Base-by-base conservation (phyloP, 345 rosid species). In the Atalantia buxifolia region DNA sequence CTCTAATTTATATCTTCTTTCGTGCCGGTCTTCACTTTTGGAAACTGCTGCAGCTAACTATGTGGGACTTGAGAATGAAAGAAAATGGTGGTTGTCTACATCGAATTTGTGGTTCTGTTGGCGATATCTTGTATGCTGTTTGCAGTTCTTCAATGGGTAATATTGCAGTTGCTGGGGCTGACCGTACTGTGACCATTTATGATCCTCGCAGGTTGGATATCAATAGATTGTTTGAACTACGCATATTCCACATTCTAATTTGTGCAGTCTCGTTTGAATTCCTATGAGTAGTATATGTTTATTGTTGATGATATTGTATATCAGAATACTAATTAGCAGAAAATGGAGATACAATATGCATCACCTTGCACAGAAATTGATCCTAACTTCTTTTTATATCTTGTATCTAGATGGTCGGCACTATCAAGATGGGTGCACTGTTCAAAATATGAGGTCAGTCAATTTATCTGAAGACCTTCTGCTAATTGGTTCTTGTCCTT, bases 21-120 rank as follows among this genome's bases (percentile, higher is more conserved):
- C 73, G 22, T 81, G 14, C 50, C 45, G 48, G 55, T 28, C 76
- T 62, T 80, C 38, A 76, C 70, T 10, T 79, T 56, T 76, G 71
- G 78, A 76, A 77, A 75, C 35, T 80, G 36, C 36, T 83, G 79
- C 87, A 92, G 96, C 74, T 90, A 71, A 77, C 87, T 22, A 79
- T 90, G 67, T 90, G 92, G 90, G 91, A 89, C 71, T 76, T 88
- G 85, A 86, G 96, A 82, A 85, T 86, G 87, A 92, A 87, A 85
- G 92, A 90, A 85, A 89, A 88, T 56, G 91, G 92, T 14, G 90
- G 93, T 67, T 91, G 93, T 67, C 56, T 90, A 12, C 86, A 78
- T 31, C 88, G 93, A 55, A 84, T 90, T 76, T 87, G 85, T 79
- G 91, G 93, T 75, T 85, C 95, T 65, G 38, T 83, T 73, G 93